Conservation (phyloP, 805 yeast species). For the Pichia gijzeniarum region DNA sequence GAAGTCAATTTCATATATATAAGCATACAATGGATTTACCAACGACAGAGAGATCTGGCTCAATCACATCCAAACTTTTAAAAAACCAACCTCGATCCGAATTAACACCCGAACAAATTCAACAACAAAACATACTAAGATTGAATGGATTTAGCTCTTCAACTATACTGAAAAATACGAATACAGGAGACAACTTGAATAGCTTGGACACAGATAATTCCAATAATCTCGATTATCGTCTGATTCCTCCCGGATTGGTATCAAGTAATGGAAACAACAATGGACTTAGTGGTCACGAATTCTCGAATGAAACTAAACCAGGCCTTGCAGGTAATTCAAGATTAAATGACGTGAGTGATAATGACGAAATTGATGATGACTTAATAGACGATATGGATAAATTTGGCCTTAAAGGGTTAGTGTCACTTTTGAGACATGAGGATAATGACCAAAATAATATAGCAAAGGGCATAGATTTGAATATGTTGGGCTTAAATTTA, state of each 20-base stretch:
- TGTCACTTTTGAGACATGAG: constrained; percentile 55
- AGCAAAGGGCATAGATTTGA: constrained; percentile 71
- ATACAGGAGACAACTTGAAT: background rate
- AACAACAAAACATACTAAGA: constrained; percentile 14
- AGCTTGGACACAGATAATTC: background rate
- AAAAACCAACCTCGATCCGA: constrained; percentile 20
- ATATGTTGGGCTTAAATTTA: constrained; percentile 59
- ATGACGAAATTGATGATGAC: constrained; percentile 9
- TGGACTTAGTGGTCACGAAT: too few species aligned
- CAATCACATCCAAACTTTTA: constrained; percentile 7
- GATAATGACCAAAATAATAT: constrained; percentile 55
- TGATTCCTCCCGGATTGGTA: too few species aligned
- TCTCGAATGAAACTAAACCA: too few species aligned
- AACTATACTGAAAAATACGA: constrained; percentile 6
- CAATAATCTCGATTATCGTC: too few species aligned
- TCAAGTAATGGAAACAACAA: background rate
- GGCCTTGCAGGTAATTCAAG: too few species aligned
- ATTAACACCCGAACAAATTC: constrained; percentile 15
- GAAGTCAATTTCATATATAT: background rate
- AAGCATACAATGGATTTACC: background rate
- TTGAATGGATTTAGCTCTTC: constrained; percentile 12
- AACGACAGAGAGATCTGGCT: constrained; percentile 11
- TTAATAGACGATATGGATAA: constrained; percentile 40
- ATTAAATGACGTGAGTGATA: constrained; percentile 6
- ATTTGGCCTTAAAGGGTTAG: constrained; percentile 63